A percentile compares a stretch with the other conserved stretches of the same genome.
phyloP scores from a whole-genome alignment of 2,329 filamentous ascomycete genomes.

The Penicillium polonicum region DNA sequence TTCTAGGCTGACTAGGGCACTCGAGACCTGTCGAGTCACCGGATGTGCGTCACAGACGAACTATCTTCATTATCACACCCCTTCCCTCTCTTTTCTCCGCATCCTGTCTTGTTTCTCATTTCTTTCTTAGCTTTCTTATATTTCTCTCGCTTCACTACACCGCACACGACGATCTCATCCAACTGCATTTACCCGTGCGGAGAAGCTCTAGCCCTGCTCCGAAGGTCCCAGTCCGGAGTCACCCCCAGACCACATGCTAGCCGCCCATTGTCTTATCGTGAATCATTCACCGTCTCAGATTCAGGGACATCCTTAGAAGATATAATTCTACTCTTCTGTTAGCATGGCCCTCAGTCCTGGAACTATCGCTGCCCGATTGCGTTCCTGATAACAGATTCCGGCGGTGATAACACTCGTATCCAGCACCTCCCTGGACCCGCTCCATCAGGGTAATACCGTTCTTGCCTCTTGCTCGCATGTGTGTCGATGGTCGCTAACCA shows the following conservation, averaged over 20 bases:
- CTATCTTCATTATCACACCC: slow-evolving; percentile 20
- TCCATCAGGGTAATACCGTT: slow-evolving; percentile 19
- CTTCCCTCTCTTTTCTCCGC: slow-evolving; percentile 16
- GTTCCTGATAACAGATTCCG: slow-evolving; percentile 36
- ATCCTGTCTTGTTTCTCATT: slow-evolving; percentile 1
- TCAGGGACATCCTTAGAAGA: neutral
- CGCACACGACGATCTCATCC: neutral
- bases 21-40: slow-evolving; percentile 40
- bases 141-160: slow-evolving; percentile 22
- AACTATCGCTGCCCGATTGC: slow-evolving; percentile 32
- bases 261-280: slow-evolving; percentile 14
- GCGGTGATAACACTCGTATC: slow-evolving; percentile 19
- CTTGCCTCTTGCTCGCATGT: neutral
- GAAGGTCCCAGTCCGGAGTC: slow-evolving; percentile 26
- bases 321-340: slow-evolving; percentile 23
- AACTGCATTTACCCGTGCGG: slow-evolving; percentile 33
- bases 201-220: slow-evolving; percentile 40
- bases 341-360: slow-evolving; percentile 42
- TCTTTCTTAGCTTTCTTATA: neutral
- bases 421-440: slow-evolving; percentile 4
- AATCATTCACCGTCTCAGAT: slow-evolving; percentile 16
- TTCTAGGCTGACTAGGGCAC: slow-evolving; percentile 4
- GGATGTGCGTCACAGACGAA: slow-evolving; percentile 44
- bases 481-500: neutral
- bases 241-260: slow-evolving; percentile 3